Evolutionary conservation across 108 stramenopile species (phyloP).

Genomic region (Fistulifera solaris): DNA sequence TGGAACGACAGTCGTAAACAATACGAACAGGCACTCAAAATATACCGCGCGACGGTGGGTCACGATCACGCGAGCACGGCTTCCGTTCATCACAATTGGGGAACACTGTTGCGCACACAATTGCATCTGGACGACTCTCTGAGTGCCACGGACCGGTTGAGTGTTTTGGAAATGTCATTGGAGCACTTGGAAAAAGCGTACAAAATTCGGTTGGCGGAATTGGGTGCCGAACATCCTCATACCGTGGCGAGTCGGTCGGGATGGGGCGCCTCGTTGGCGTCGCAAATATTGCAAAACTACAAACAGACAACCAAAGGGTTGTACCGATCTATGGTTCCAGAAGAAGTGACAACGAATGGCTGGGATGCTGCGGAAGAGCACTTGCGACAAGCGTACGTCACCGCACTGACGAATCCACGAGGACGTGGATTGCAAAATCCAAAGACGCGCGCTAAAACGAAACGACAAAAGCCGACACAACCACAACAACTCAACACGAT

Average conservation of each 20-base stretch:
- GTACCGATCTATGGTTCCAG: slow-evolving; percentile 23
- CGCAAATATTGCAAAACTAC: slow-evolving; percentile 54
- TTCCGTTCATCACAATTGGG: slow-evolving; percentile 71
- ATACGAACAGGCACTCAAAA: slow-evolving; percentile 43
- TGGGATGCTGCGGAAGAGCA: slow-evolving; percentile 81
- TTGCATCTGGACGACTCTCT: slow-evolving; percentile 50
- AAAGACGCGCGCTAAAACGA: slow-evolving; percentile 26
- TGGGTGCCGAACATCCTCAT: slow-evolving; percentile 62
- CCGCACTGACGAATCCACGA: slow-evolving; percentile 59
- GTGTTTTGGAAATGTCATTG: slow-evolving; percentile 61
- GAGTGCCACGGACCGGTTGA: slow-evolving; percentile 58
- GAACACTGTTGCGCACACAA: slow-evolving; percentile 59
- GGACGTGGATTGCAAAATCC: slow-evolving; percentile 32
- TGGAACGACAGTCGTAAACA: slow-evolving; percentile 49
- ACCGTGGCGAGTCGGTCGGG: slow-evolving; percentile 58
- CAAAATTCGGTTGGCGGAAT: slow-evolving; percentile 56
- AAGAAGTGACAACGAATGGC: slow-evolving; percentile 33
- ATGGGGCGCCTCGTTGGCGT: slow-evolving; percentile 57
- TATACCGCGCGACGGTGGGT: slow-evolving; percentile 64
- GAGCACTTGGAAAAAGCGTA: slow-evolving; percentile 73
- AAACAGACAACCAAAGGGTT: slow-evolving; percentile 10
- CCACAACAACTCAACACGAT: slow-evolving; percentile 10
- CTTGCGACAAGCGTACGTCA: slow-evolving; percentile 52
- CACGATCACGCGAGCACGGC: slow-evolving; percentile 78
- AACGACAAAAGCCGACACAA: slow-evolving; percentile 11